Evolutionary conservation across 805 yeast genomes (phyloP).

Genomic region (Wickerhamomyces tratensis): DNA sequence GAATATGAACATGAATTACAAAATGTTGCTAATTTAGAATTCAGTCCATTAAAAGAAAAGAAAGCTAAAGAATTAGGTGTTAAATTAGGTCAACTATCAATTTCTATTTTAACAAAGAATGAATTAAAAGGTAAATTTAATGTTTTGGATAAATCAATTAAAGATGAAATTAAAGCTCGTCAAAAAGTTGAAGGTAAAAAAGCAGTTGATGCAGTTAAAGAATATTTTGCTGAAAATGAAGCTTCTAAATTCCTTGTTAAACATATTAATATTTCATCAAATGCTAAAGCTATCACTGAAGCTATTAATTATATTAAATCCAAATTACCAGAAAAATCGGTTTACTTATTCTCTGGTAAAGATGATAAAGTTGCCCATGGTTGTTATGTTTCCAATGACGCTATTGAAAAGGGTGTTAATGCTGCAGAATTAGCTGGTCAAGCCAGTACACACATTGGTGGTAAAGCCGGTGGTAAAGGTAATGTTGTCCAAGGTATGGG

Average conservation of each 20-base stretch:
- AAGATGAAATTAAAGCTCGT: conserved; percentile 78
- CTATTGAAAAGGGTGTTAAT: conserved; percentile 58
- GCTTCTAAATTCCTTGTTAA: conserved; percentile 53
- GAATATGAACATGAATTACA: conserved; percentile 58
- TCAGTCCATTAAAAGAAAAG: conserved; percentile 73
- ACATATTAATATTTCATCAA: conserved; percentile 61
- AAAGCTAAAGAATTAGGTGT: conserved; percentile 79
- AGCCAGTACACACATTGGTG: conserved; percentile 76
- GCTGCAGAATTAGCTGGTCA: conserved; percentile 67
- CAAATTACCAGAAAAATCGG: conserved; percentile 61
- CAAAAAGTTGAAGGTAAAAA: conserved; percentile 84
- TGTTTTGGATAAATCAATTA: conserved; percentile 75
- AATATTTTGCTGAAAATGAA: conserved; percentile 48
- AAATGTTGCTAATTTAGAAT: conserved; percentile 51
- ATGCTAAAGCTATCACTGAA: conserved; percentile 91
- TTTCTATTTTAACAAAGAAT: conserved; percentile 75
- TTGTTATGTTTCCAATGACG: conserved; percentile 71
- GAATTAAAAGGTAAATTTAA: conserved; percentile 64
- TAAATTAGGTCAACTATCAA: conserved; percentile 67
- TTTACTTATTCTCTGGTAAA: conserved; percentile 72
- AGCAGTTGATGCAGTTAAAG: conserved; percentile 67
- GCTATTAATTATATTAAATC: conserved; percentile 79
- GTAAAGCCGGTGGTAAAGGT: conserved; percentile 98
- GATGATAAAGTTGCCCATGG: conserved; percentile 87
- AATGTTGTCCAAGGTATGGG: conserved; percentile 97